Evolutionary conservation across 1,139 yeast genomes (phyloP).

Genomic region (Pichia norvegensis): DNA sequence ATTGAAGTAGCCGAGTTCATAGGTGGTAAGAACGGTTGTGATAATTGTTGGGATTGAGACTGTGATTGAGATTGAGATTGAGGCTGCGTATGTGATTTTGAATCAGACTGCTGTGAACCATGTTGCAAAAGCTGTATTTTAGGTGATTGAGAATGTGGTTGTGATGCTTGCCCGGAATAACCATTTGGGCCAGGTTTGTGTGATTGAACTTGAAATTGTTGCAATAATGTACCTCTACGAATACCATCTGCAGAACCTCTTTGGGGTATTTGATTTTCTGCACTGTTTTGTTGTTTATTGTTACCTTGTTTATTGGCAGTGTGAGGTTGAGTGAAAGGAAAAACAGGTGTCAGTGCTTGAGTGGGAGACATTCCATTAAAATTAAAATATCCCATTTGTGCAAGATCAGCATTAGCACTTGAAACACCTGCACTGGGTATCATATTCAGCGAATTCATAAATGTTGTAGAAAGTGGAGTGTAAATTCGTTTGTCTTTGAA

Average conservation of each 20-base stretch:
- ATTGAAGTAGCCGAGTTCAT: constrained; percentile 17
- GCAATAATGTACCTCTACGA: not conserved
- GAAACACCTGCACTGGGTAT: not conserved
- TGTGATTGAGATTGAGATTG: constrained; percentile 17
- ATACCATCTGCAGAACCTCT: not conserved
- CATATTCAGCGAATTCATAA: constrained; percentile 7
- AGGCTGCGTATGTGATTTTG: constrained; percentile 12
- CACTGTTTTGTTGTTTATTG: not conserved
- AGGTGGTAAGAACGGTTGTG: constrained; percentile 8
- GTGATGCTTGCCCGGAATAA: not conserved
- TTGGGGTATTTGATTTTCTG: not conserved
- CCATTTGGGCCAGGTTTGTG: not conserved
- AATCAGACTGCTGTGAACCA: not conserved
- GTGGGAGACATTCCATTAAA: constrained; percentile 26
- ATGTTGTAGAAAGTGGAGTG: constrained; percentile 8
- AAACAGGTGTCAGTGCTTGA: constrained; percentile 16
- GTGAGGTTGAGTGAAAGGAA: not conserved
- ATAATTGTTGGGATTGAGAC: constrained; percentile 7
- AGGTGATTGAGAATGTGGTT: not conserved
- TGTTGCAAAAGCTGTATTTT: constrained; percentile 10
- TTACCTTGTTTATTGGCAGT: not conserved
- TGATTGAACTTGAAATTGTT: not conserved
- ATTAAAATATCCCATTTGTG: constrained; percentile 20
- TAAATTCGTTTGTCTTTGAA: constrained; percentile 7
- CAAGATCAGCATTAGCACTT: constrained; percentile 1